These are phyloP conservation scores for Eucalyptus shirleyi DNA, from an alignment of 345 rosid species.

Conservation along the genomic window DNA sequence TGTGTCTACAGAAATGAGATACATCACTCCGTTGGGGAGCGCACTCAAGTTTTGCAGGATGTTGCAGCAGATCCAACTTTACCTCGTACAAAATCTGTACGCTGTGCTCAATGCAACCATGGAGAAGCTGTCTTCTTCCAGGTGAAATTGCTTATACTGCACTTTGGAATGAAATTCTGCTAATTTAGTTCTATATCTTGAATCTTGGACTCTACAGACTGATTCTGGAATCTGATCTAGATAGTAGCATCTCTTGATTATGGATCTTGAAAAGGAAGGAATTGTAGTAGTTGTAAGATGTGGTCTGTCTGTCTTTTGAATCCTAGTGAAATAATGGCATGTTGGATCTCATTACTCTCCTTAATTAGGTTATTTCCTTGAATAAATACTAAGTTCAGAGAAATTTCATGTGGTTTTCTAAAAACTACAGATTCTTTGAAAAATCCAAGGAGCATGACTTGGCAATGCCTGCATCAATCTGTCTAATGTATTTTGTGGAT, in stretches of 20 bases:
- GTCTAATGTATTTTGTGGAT: not conserved
- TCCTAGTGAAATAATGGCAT: not conserved
- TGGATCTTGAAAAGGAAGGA: not conserved
- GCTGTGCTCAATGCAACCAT: constrained; percentile 19
- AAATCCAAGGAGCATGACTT: not conserved
- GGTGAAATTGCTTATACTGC: not conserved
- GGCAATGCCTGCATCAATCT: not conserved
- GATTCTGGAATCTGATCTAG: not conserved
- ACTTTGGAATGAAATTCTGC: not conserved
- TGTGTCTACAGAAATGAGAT: constrained; percentile 40
- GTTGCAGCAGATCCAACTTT: constrained; percentile 48
- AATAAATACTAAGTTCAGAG: not conserved
- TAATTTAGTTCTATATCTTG: not conserved
- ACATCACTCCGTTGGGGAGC: constrained; percentile 32
- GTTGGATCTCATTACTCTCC: not conserved
- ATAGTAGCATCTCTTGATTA: not conserved
- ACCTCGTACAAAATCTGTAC: constrained; percentile 35
- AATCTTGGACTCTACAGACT: not conserved
- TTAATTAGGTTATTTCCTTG: not conserved
- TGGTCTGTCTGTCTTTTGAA: not conserved
- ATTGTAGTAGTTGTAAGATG: not conserved
- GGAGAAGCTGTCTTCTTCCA: constrained; percentile 43
- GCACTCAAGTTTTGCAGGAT: constrained; percentile 39
- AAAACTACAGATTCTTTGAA: not conserved
- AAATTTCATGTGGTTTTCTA: not conserved